Conservation (phyloP, 441 rosid genomes). For the Geranium incanum region DNA sequence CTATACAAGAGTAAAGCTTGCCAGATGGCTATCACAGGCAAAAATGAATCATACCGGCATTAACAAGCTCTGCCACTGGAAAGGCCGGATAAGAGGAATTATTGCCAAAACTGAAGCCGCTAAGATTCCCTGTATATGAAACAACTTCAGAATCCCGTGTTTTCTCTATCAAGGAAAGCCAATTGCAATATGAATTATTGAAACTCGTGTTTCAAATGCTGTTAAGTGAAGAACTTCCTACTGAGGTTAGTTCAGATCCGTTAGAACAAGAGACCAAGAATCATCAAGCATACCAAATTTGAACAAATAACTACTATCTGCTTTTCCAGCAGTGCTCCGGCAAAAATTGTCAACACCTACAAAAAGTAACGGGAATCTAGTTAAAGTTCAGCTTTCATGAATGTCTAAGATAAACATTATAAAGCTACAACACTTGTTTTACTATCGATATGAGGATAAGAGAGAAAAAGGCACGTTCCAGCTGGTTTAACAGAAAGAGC, state of each 20-base stretch:
- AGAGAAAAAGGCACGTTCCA: neutral
- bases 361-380: slow-evolving; percentile 8
- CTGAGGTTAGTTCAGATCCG: neutral
- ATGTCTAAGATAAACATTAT: neutral
- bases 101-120: slow-evolving; percentile 78
- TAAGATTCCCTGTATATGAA: slow-evolving; percentile 60
- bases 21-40: neutral
- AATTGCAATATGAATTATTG: slow-evolving; percentile 5
- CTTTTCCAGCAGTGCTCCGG: slow-evolving; percentile 89
- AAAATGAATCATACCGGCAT: slow-evolving; percentile 57
- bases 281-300: slow-evolving; percentile 53
- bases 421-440: neutral
- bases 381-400: neutral
- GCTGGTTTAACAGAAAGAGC: neutral
- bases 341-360: slow-evolving; percentile 74
- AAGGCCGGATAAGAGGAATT: slow-evolving; percentile 80
- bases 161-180: slow-evolving; percentile 4
- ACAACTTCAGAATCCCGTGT: slow-evolving; percentile 9
- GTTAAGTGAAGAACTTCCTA: neutral
- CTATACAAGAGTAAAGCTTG: neutral
- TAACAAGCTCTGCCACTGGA: slow-evolving; percentile 92
- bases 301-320: slow-evolving; percentile 85
- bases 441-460: neutral
- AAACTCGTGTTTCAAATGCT: neutral
- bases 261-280: neutral